Conservation (phyloP, 257 asterid species). For the Coffea eugenioides region DNA sequence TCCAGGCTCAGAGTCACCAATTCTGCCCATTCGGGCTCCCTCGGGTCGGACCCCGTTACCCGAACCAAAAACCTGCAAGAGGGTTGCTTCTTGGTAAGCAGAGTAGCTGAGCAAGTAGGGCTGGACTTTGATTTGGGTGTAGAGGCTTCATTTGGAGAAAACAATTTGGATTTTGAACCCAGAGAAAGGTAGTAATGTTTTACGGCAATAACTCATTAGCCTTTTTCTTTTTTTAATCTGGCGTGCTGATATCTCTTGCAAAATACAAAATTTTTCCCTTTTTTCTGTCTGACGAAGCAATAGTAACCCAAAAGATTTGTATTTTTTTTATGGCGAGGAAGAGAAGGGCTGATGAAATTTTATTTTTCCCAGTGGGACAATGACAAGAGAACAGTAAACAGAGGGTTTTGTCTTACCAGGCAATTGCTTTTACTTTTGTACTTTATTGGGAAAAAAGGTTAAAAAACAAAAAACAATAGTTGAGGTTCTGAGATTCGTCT, state of each 20-base stretch:
- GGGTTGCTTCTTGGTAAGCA: neutral
- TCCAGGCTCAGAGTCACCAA: constrained; percentile 10
- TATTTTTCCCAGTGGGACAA: neutral
- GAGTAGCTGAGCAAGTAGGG: constrained; percentile 18
- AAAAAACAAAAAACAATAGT: neutral
- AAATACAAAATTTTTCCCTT: neutral
- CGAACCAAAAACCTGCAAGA: constrained; percentile 15
- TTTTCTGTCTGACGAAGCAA: neutral
- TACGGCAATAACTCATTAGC: neutral
- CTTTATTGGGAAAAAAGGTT: neutral
- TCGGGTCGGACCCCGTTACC: constrained; percentile 30
- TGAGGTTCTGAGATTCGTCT: neutral
- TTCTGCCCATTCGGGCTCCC: constrained; percentile 5
- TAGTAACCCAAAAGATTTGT: no score
- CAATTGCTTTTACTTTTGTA: neutral
- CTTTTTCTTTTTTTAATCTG: neutral
- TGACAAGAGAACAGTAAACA: neutral
- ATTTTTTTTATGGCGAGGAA: no score
- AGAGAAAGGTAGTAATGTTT: constrained; percentile 39
- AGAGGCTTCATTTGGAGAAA: constrained; percentile 56
- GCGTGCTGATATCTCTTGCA: neutral
- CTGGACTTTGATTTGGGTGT: constrained; percentile 27
- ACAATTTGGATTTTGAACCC: constrained; percentile 36
- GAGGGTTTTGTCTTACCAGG: neutral
- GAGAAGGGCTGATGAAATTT: neutral